Evolutionary conservation across 805 yeast species (phyloP), one percentile per base, ranked within the genome.

Genomic region (Nakazawaea holstii): DNA sequence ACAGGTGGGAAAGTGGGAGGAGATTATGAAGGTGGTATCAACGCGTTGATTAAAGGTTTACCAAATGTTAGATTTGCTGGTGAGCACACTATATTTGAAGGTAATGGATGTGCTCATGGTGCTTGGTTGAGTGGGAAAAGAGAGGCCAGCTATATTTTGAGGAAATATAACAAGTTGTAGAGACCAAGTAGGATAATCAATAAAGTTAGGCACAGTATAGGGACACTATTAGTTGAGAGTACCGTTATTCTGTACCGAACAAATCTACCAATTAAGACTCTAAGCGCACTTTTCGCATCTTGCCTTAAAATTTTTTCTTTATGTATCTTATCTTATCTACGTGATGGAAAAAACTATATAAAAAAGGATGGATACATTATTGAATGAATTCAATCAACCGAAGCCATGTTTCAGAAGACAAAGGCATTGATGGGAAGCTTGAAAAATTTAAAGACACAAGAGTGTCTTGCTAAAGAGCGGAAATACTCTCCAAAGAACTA

Each of bases 21-120:
- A 58, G 83, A 79, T 53, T 82, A 86, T 0, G 62, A 70, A 15
- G 79, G 73, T 39, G 61, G 74, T 15, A 70, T 81, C 1, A 52
- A 73, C 6, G 80, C 81, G 17, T 68, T 82, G 52, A 70, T 74
- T 26, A 74, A 76, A n/a, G 81, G 84, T 0, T 67, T 69, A 13
- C 65, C 70, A 2, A 38, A 43, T 17, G 61, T 86, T 2, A 69
- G 91, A 35, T 85, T 86, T 64, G 92, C 92, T 0, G 95, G 95
- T 10, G 95, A 86, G 59, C 92, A 86, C 60, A 82, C 92, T 0
- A 73, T 76, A n/a, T 64, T 74, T 55, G 90, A 84, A 51, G 92
- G 90, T 6, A 79, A 83, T 14, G 95, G 94, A 0, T 84, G 91
- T 61, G 87, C 81, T 3, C 88, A 86, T 59, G 95, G 91, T 2